Evolutionary conservation across 805 yeast genomes (phyloP), one percentile per base, ranked within the genome.

Genomic region (Pichia manshurica): DNA sequence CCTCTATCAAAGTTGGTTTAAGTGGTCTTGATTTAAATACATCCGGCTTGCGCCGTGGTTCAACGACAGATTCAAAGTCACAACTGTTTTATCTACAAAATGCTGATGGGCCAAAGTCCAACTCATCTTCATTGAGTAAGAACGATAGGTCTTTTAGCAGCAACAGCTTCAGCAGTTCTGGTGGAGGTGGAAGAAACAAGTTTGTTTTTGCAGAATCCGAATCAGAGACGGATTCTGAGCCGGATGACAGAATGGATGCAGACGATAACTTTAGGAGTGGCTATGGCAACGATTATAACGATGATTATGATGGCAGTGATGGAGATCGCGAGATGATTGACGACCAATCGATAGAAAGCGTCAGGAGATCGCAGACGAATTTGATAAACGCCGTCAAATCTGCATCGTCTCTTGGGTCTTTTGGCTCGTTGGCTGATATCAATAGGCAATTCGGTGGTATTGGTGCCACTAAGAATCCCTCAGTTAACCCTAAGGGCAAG

Each of bases 191-290:
- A 5, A 44, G 59, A 54, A 49, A 57, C 31, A 51, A 72, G 12
- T 74, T 74, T 51, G 49, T 64, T 39, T 66, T 72, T 29, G 48
- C 49, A 48, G 67, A 65, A 17, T 57, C 52, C 16, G 74, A 65
- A 17, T 56, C 51, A n/a, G 74, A 65, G 21, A 47, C 42, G 5
- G 46, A 44, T 25, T 3, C 9, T 9, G 46, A 16, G 13, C 7
- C 36, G 19, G 36, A 29, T 16, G 12, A 20, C 33, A 6, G 19
- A 17, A 29, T 29, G 36, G 22, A 6, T 19, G 20, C 21, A 12
- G 21, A 17, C 7, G n/a, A 8, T 20, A 40, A 25, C n/a, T 15
- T 23, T 40, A 25, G 35, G 19, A 42, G 28, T 21, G 40, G 25
- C 22, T 17, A 21, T n/a, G 40, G 19, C n/a, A 31, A 28, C 10